Evolutionary conservation across 176 grass and related monocot genomes (phyloP).

Genomic region (Ensete ventricosum): DNA sequence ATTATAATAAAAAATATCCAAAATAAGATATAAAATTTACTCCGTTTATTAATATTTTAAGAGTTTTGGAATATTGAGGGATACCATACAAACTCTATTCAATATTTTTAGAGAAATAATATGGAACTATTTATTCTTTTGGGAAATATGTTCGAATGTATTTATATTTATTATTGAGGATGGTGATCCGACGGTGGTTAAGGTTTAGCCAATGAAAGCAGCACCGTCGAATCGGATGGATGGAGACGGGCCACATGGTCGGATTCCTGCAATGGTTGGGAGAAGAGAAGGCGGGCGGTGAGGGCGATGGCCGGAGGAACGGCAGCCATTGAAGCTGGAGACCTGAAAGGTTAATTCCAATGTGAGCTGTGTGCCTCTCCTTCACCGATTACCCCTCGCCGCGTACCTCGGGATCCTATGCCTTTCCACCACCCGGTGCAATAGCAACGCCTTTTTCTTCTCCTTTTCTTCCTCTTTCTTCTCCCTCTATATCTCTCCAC

Average conservation of each 20-base stretch:
- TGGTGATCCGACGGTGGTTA: too few relatives aligned
- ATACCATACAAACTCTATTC: too few relatives aligned
- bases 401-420: neutral
- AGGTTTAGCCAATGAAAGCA: too few relatives aligned
- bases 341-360: neutral
- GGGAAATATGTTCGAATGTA: too few relatives aligned
- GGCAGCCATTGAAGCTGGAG: neutral
- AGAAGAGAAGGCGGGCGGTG: neutral
- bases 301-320: neutral
- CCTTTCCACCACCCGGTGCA: neutral
- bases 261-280: neutral
- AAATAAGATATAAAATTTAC: too few relatives aligned
- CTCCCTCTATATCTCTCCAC: neutral
- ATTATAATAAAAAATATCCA: too few relatives aligned
- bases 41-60: too few relatives aligned
- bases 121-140: too few relatives aligned
- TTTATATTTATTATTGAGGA: too few relatives aligned
- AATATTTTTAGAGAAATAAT: too few relatives aligned
- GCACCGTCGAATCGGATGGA: too few relatives aligned
- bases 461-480: neutral
- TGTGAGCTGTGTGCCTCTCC: neutral
- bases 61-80: too few relatives aligned
- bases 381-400: slow-evolving; percentile 18
- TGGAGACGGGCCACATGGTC: neutral
- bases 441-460: neutral